Percentiles rank a stretch among this genome's conserved stretches.
phyloP scores from a whole-genome alignment of 2,329 filamentous ascomycete species.

The Epichloe coenophiala region DNA sequence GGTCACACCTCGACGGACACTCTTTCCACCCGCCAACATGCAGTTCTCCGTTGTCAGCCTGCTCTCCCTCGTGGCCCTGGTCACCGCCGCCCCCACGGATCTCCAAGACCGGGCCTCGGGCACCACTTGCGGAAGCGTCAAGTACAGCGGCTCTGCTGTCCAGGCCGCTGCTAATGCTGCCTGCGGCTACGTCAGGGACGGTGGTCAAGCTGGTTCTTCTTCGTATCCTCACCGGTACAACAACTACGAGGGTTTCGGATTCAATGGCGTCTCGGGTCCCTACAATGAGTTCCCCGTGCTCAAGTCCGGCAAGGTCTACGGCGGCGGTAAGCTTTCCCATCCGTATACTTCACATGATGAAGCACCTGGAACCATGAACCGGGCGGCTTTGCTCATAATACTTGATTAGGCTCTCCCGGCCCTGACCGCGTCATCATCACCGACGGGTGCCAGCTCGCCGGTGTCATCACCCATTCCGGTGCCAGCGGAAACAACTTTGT shows the following conservation, averaged over 20 bases:
- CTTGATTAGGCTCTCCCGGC: slow-evolving; percentile 32
- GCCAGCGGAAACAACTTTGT: slow-evolving; percentile 57
- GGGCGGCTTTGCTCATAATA: not conserved
- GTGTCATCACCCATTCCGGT: slow-evolving; percentile 57
- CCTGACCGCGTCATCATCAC: slow-evolving; percentile 53
- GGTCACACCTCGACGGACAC: not conserved
- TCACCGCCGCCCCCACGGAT: slow-evolving; percentile 15
- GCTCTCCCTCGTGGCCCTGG: slow-evolving; percentile 15
- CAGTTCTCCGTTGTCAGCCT: slow-evolving; percentile 14
- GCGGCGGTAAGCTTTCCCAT: slow-evolving; percentile 17
- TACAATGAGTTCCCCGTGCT: slow-evolving; percentile 27
- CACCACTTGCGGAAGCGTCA: slow-evolving; percentile 18
- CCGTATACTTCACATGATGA: not conserved
- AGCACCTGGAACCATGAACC: not conserved
- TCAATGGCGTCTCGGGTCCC: slow-evolving; percentile 17
- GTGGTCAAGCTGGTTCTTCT: slow-evolving; percentile 15
- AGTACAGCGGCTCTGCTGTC: slow-evolving; percentile 16
- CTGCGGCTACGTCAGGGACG: slow-evolving; percentile 12
- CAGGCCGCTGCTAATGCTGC: slow-evolving; percentile 15
- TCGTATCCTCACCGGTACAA: slow-evolving; percentile 26
- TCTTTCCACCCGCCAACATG: slow-evolving; percentile 10
- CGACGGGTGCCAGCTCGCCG: slow-evolving; percentile 39
- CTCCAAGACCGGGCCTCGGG: slow-evolving; percentile 10
- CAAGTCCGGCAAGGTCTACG: slow-evolving; percentile 18
- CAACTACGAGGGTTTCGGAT: slow-evolving; percentile 25